Evolutionary conservation across 83 land plant species (phyloP).

Genomic region (Diphasiastrum complanatum): DNA sequence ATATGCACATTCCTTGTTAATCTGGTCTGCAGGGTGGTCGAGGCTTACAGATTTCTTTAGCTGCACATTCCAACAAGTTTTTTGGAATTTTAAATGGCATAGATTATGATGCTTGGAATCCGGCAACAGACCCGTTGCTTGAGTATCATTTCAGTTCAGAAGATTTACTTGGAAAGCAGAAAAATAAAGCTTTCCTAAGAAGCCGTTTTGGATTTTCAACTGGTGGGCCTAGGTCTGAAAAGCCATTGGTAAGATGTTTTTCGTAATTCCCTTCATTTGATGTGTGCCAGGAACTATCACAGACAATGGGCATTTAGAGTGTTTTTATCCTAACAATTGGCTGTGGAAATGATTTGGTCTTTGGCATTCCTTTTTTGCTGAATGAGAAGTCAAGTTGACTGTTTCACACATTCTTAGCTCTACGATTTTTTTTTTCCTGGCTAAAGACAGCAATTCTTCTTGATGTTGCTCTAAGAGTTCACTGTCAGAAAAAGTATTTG

Average conservation of each 20-base stretch:
- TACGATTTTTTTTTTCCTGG: too few relatives aligned
- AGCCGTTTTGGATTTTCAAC: constrained; percentile 48
- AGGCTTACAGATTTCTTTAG: constrained; percentile 64
- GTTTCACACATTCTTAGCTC: too few relatives aligned
- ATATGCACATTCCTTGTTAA: too few relatives aligned
- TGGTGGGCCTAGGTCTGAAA: constrained; percentile 26
- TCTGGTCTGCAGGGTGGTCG: constrained; percentile 56
- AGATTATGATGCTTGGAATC: constrained; percentile 80
- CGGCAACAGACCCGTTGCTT: constrained; percentile 55
- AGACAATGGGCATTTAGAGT: too few relatives aligned
- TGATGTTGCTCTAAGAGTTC: too few relatives aligned
- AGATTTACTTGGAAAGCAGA: constrained; percentile 58
- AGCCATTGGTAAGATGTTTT: constrained; percentile 58
- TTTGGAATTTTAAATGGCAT: constrained; percentile 87
- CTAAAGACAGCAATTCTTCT: too few relatives aligned
- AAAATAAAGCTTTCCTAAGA: constrained; percentile 54
- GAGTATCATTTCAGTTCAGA: constrained; percentile 60
- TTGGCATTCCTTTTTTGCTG: too few relatives aligned
- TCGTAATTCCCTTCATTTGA: not conserved
- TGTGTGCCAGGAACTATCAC: not conserved
- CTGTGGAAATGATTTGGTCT: too few relatives aligned
- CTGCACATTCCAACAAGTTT: constrained; percentile 69
- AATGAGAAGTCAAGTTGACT: too few relatives aligned
- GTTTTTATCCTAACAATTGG: too few relatives aligned
- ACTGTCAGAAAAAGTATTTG: too few relatives aligned